These are phyloP conservation scores for Lepidium didymum DNA, from an alignment of 345 rosid genomes.

Conservation along the genomic window DNA sequence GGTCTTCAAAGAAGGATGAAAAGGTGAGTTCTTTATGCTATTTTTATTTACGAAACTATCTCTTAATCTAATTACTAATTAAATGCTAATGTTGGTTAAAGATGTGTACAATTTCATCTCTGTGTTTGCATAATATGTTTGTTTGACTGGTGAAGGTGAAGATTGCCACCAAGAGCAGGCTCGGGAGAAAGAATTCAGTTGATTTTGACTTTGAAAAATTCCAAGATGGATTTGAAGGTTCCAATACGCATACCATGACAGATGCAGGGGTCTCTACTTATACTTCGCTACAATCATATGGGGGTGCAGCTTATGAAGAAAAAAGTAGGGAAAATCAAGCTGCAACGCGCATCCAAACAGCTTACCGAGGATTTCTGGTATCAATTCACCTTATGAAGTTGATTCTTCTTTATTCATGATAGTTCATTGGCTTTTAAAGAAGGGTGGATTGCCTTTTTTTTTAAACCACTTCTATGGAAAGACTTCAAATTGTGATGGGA, in stretches of 20 bases:
- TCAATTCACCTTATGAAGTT: not conserved
- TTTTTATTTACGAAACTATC: not conserved
- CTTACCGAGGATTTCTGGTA: slow-evolving; percentile 97
- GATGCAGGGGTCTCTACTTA: slow-evolving; percentile 47
- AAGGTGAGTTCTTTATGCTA: slow-evolving; percentile 39
- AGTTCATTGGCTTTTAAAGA: not conserved
- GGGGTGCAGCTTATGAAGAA: slow-evolving; percentile 35
- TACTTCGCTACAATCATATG: slow-evolving; percentile 45
- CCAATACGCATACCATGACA: slow-evolving; percentile 27
- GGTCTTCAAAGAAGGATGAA: slow-evolving; percentile 53
- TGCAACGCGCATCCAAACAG: slow-evolving; percentile 82
- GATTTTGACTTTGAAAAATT: slow-evolving; percentile 49
- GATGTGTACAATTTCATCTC: not conserved
- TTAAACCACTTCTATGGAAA: not conserved
- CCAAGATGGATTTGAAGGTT: slow-evolving; percentile 49
- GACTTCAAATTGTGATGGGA: not conserved
- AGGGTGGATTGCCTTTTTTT: not conserved
- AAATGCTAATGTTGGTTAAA: not conserved
- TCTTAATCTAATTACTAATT: not conserved
- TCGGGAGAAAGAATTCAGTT: slow-evolving; percentile 54
- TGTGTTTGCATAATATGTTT: not conserved
- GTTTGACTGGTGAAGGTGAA: slow-evolving; percentile 36
- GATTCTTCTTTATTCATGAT: not conserved
- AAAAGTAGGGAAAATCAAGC: slow-evolving; percentile 52
- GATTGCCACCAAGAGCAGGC: slow-evolving; percentile 45